Evolutionary conservation across 2,329 filamentous ascomycete species (phyloP).

Genomic region (Malbranchea zuffiana): DNA sequence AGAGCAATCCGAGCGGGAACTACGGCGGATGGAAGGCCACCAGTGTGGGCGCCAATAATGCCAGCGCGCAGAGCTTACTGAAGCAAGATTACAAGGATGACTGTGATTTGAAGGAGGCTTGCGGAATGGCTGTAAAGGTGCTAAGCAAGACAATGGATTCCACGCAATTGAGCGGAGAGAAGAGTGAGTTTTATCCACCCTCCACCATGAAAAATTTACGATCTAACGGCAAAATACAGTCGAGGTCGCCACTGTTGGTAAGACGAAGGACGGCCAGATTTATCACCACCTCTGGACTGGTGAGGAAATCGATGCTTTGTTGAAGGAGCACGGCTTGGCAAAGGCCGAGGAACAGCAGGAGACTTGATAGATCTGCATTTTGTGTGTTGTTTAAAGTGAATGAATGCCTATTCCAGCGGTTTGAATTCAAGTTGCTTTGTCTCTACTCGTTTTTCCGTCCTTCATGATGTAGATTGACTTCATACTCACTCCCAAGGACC

Average conservation of each 20-base stretch:
- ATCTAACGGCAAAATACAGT: conserved; percentile 45
- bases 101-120: conserved; percentile 90
- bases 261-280: conserved; percentile 89
- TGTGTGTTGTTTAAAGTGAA: too few relatives aligned
- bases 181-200: conserved; percentile 58
- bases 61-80: conserved; percentile 86
- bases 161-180: conserved; percentile 96
- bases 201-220: background rate
- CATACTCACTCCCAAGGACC: too few relatives aligned
- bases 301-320: conserved; percentile 85
- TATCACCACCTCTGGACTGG: conserved; percentile 97
- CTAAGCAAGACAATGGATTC: conserved; percentile 99
- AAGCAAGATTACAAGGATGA: conserved; percentile 99
- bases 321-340: conserved; percentile 91
- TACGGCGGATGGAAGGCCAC: conserved; percentile 99
- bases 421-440: too few relatives aligned
- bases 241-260: conserved; percentile 95
- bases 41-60: conserved; percentile 94
- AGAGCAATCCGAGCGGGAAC: conserved; percentile 97
- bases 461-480: too few relatives aligned
- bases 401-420: too few relatives aligned
- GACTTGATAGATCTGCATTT: too few relatives aligned
- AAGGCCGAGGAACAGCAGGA: conserved; percentile 65
- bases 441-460: too few relatives aligned
- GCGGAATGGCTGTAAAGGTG: conserved; percentile 94